phyloP scores from a whole-genome alignment of 2,329 filamentous ascomycete genomes.

The Cercospora citrullina region DNA sequence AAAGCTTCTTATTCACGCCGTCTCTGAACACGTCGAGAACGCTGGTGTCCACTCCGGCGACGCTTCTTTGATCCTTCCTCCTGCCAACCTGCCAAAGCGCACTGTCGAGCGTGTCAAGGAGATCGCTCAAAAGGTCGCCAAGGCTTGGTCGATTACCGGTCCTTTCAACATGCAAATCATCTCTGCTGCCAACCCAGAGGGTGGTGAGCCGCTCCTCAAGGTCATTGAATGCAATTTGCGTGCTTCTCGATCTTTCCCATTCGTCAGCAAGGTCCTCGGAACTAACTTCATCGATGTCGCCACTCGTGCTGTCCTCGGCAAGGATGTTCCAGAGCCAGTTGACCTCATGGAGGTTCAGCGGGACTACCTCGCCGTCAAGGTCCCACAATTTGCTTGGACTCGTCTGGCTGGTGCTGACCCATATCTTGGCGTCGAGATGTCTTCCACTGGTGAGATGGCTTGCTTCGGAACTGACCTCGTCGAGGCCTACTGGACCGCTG shows the following conservation, averaged over 20 bases:
- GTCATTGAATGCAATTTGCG: conserved; percentile 98
- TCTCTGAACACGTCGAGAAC: conserved; percentile 94
- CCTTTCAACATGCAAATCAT: conserved; percentile 99
- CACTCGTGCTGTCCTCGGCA: conserved; percentile 85
- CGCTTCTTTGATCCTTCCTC: conserved; percentile 89
- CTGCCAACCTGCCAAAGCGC: conserved; percentile 71
- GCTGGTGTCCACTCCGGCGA: conserved; percentile 98
- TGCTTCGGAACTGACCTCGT: conserved; percentile 96
- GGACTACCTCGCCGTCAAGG: conserved; percentile 94
- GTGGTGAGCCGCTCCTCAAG: conserved; percentile 76
- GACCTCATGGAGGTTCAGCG: conserved; percentile 89
- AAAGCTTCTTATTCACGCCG: conserved; percentile 83
- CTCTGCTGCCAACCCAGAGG: conserved; percentile 77
- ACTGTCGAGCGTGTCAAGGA: conserved; percentile 88
- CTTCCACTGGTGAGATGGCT: conserved; percentile 94
- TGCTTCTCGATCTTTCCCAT: conserved; percentile 96
- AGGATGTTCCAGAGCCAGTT: conserved; percentile 76
- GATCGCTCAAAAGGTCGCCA: conserved; percentile 92
- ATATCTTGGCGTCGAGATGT: conserved; percentile 97
- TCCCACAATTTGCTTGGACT: conserved; percentile 98
- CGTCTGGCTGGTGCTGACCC: conserved; percentile 95
- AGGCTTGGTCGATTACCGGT: conserved; percentile 95
- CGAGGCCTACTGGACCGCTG: conserved; percentile 95
- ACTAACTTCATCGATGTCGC: conserved; percentile 96
- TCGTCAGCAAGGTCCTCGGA: conserved; percentile 94